phyloP scores from a whole-genome alignment of 2,329 filamentous ascomycete genomes.

The Sclerotinia sclerotiorum region DNA sequence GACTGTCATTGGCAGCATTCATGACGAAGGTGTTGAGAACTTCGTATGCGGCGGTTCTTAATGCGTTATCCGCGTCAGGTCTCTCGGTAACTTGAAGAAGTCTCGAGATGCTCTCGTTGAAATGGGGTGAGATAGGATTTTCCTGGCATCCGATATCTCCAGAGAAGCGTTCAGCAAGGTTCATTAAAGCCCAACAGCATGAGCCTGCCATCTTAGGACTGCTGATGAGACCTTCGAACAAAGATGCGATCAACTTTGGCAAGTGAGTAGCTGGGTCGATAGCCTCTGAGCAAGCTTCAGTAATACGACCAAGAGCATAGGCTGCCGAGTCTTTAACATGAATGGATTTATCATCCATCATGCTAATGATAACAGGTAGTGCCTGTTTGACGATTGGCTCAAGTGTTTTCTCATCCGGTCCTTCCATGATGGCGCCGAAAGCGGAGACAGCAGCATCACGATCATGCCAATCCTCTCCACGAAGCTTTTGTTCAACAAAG shows the following conservation, averaged over 20 bases:
- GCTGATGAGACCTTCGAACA: constrained; percentile 87
- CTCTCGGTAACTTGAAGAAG: constrained; percentile 84
- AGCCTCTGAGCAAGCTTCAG: constrained; percentile 85
- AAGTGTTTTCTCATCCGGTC: constrained; percentile 86
- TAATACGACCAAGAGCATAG: constrained; percentile 93
- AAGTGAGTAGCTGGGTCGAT: constrained; percentile 85
- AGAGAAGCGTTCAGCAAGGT: constrained; percentile 91
- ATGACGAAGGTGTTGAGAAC: constrained; percentile 93
- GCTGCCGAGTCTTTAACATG: constrained; percentile 95
- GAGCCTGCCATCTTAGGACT: constrained; percentile 96
- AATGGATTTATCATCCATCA: constrained; percentile 86
- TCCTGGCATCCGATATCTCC: constrained; percentile 74
- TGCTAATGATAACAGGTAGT: constrained; percentile 81
- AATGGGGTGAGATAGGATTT: constrained; percentile 87
- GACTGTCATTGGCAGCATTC: constrained; percentile 83
- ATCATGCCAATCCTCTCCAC: constrained; percentile 89
- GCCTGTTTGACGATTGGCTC: constrained; percentile 96
- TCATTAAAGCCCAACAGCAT: constrained; percentile 99
- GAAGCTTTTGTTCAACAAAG: constrained; percentile 90
- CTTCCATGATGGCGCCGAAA: constrained; percentile 98
- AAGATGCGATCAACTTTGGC: constrained; percentile 77
- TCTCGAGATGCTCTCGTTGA: constrained; percentile 85
- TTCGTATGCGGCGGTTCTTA: constrained; percentile 94
- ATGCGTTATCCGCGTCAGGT: constrained; percentile 77
- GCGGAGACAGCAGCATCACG: constrained; percentile 95